A percentile compares a stretch with the other conserved stretches of the same genome.
phyloP scores from a whole-genome alignment of 441 rosid genomes.

The Daphne laureola region DNA sequence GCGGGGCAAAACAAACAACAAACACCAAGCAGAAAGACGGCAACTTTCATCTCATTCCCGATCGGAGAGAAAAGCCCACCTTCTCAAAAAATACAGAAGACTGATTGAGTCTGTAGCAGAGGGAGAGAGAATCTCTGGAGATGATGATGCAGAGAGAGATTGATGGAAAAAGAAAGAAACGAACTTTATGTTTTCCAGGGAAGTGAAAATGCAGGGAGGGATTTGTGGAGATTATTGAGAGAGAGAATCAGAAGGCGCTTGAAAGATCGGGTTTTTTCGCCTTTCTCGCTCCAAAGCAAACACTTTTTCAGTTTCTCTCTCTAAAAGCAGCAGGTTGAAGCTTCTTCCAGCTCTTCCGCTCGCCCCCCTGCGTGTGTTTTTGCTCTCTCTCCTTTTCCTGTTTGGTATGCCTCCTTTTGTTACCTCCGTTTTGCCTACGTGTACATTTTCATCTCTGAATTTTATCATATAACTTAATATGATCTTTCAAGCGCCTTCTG shows the following conservation, averaged over 20 bases:
- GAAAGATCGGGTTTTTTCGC: constrained; percentile 13
- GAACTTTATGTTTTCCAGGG: constrained; percentile 9
- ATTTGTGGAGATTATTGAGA: constrained; percentile 13
- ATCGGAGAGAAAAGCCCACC: neutral
- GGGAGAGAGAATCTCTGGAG: neutral
- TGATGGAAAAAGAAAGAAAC: neutral
- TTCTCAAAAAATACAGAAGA: neutral
- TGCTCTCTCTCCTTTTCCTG: neutral
- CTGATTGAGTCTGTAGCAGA: no score
- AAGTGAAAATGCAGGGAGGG: constrained; percentile 11
- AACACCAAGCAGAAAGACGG: constrained; percentile 3
- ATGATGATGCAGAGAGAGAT: neutral
- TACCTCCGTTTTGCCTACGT: constrained; percentile 6
- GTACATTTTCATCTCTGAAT: constrained; percentile 7
- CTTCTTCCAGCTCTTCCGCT: constrained; percentile 15
- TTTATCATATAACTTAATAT: no score
- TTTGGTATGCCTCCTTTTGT: neutral
- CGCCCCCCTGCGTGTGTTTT: no score
- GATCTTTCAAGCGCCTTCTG: no score
- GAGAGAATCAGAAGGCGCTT: neutral
- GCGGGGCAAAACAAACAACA: constrained; percentile 53
- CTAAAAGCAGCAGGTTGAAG: constrained; percentile 5
- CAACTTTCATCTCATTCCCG: neutral
- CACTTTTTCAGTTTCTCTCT: constrained; percentile 8
- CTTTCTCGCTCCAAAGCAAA: neutral